Evolutionary conservation across 371 early-diverging fungal species (phyloP).

Genomic region (Mucor saturninus): DNA sequence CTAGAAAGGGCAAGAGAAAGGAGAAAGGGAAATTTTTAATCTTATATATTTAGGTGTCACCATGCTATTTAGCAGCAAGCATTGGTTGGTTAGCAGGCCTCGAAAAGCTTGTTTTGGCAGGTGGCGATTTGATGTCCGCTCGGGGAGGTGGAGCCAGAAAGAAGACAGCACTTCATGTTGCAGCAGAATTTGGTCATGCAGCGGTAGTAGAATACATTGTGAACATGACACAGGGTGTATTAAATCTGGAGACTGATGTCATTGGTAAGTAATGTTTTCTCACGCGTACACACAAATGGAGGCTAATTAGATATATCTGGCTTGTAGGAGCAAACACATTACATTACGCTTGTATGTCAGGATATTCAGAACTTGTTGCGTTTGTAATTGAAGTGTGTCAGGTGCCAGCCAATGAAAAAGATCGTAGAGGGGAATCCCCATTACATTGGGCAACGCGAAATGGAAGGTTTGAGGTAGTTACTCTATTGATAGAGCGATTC

Average conservation of each 20-base stretch:
- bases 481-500: conserved; percentile 38
- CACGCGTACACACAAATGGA: too few species aligned
- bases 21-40: not conserved
- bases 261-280: conserved; percentile 23
- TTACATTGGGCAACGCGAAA: conserved; percentile 47
- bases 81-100: conserved; percentile 48
- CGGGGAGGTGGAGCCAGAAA: conserved; percentile 45
- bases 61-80: conserved; percentile 50
- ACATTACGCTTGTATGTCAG: conserved; percentile 52
- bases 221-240: conserved; percentile 38
- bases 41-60: conserved; percentile 34
- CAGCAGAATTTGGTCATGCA: conserved; percentile 46
- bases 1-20: not conserved
- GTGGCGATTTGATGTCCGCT: conserved; percentile 47
- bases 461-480: conserved; percentile 41
- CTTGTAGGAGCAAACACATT: conserved; percentile 43
- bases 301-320: too few species aligned
- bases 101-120: conserved; percentile 42
- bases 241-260: conserved; percentile 43
- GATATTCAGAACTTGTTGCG: conserved; percentile 43
- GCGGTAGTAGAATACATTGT: conserved; percentile 47
- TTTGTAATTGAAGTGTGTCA: conserved; percentile 35
- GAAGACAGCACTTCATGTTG: conserved; percentile 47
- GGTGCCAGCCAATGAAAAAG: conserved; percentile 30
- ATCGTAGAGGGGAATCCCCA: conserved; percentile 37